Conservation (phyloP, 352 stramenopile genomes). For the Globisporangium irregulare region DNA sequence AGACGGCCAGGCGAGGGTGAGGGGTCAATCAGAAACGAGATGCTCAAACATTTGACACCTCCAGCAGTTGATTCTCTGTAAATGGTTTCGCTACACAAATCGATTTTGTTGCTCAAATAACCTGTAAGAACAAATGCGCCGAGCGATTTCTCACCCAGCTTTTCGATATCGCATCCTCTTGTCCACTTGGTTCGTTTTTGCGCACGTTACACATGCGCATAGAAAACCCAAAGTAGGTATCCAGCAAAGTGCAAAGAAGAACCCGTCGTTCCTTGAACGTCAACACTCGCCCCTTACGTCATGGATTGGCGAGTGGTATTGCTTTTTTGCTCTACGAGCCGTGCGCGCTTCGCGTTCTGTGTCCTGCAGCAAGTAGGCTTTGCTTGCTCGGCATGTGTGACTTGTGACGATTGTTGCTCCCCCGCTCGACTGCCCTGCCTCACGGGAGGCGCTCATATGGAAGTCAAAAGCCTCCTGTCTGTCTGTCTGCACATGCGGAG, state of each 20-base stretch:
- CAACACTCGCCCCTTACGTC: background rate
- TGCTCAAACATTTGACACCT: background rate
- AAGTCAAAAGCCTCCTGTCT: background rate
- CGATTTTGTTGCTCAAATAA: background rate
- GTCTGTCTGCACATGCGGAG: background rate
- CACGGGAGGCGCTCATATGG: background rate
- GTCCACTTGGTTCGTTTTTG: background rate
- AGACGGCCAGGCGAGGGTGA: background rate
- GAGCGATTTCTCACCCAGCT: constrained; percentile 1
- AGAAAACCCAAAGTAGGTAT: constrained; percentile 2
- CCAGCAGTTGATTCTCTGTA: background rate
- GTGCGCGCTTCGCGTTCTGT: background rate
- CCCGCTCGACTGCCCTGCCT: background rate
- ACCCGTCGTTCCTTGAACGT: background rate
- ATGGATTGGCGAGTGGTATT: background rate
- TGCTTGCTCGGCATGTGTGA: background rate
- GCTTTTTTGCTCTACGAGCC: background rate
- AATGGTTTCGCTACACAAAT: background rate
- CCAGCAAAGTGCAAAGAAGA: background rate
- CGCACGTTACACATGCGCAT: background rate
- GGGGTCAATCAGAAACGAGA: background rate
- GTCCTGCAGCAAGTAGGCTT: background rate
- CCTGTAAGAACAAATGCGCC: background rate
- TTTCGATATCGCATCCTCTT: background rate
- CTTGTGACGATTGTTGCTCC: background rate